phyloP scores from a whole-genome alignment of 768 basidiomycete species.

The Amanita fuliginea region DNA sequence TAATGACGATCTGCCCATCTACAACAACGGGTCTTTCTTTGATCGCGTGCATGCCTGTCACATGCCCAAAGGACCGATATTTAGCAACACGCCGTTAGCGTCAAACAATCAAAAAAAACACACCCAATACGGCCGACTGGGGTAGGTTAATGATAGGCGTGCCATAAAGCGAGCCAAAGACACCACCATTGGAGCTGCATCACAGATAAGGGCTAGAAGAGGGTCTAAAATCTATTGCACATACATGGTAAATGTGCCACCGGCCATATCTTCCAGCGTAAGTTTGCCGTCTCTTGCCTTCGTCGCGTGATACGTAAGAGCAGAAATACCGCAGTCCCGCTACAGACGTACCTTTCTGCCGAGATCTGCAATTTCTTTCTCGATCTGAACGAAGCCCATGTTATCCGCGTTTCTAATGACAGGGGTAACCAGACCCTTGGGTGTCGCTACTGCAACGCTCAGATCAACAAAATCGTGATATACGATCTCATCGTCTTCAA shows the following conservation, averaged over 20 bases:
- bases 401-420: slow-evolving; percentile 85
- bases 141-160: slow-evolving; percentile 99
- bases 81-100: background rate
- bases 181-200: slow-evolving; percentile 89
- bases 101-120: slow-evolving; percentile 9
- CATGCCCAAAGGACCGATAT: background rate
- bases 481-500: slow-evolving; percentile 90
- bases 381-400: slow-evolving; percentile 83
- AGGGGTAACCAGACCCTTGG: slow-evolving; percentile 94
- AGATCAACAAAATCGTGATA: slow-evolving; percentile 90
- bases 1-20: slow-evolving; percentile 90
- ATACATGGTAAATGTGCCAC: slow-evolving; percentile 97
- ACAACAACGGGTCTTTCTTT: slow-evolving; percentile 88
- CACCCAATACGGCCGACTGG: slow-evolving; percentile 86
- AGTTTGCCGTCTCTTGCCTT: slow-evolving; percentile 87
- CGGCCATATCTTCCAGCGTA: slow-evolving; percentile 96
- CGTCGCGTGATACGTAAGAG: slow-evolving; percentile 3
- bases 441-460: slow-evolving; percentile 93
- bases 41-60: slow-evolving; percentile 83
- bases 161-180: slow-evolving; percentile 94
- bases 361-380: slow-evolving; percentile 82
- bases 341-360: slow-evolving; percentile 66
- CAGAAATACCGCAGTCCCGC: slow-evolving; percentile 2
- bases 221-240: slow-evolving; percentile 14
- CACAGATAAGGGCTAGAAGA: background rate